These are phyloP conservation scores for Tricholoma saponaceum DNA, from an alignment of 768 basidiomycete genomes.

Conservation along the genomic window DNA sequence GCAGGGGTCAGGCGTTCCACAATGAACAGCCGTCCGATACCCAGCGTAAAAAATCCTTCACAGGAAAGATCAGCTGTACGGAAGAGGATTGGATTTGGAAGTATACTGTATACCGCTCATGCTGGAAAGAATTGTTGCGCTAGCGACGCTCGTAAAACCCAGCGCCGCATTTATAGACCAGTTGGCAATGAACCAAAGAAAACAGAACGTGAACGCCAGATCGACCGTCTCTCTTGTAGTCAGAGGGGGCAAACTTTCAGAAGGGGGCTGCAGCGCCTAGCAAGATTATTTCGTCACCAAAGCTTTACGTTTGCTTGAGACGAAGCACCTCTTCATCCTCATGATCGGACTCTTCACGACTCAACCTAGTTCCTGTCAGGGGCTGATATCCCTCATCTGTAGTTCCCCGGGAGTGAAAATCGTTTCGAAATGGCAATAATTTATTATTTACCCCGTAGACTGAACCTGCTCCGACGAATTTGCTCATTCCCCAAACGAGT, in stretches of 20 bases:
- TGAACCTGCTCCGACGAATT: constrained; percentile 1
- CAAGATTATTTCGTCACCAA: not conserved
- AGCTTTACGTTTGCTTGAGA: not conserved
- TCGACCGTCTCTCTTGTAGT: constrained; percentile 68
- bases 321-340: constrained; percentile 8
- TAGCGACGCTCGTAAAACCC: constrained; percentile 89
- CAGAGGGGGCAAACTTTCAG: constrained; percentile 33
- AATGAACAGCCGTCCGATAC: constrained; percentile 72
- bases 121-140: constrained; percentile 83
- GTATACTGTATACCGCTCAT: constrained; percentile 86
- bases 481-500: not conserved
- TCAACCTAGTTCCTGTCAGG: constrained; percentile 17
- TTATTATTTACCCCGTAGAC: not conserved
- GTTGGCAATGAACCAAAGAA: constrained; percentile 93
- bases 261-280: constrained; percentile 1
- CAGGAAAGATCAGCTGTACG: not conserved
- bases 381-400: constrained; percentile 21
- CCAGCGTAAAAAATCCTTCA: constrained; percentile 90
- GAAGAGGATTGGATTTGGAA: not conserved
- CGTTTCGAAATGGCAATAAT: too few relatives aligned
- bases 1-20: constrained; percentile 73
- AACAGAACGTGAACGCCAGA: constrained; percentile 77
- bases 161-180: constrained; percentile 86
- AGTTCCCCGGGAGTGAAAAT: constrained; percentile 6
- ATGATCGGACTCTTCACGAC: not conserved